A percentile compares a stretch with the other conserved stretches of the same genome.
Evolutionary conservation across 2,329 filamentous ascomycete species (phyloP).

Genomic region (Mariannaea elegans): DNA sequence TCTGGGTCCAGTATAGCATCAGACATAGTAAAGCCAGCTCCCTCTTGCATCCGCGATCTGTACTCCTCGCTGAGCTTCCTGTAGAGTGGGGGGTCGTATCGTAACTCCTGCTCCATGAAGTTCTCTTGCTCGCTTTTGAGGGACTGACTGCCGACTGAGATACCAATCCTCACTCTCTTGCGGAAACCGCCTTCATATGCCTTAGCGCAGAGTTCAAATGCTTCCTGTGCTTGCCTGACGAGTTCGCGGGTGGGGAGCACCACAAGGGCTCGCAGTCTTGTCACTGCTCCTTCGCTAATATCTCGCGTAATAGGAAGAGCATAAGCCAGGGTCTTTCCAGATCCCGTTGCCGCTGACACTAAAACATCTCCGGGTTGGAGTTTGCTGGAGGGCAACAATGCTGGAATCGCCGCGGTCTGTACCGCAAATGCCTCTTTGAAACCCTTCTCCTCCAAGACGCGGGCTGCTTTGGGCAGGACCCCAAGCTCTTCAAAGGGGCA

Average conservation of each 20-base stretch:
- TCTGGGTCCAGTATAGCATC: constrained; percentile 34
- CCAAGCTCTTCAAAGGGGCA: constrained; percentile 71
- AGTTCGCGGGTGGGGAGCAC: constrained; percentile 92
- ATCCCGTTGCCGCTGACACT: constrained; percentile 92
- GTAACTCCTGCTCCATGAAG: constrained; percentile 56
- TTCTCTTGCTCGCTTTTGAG: constrained; percentile 70
- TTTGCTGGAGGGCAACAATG: constrained; percentile 74
- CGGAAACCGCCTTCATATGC: constrained; percentile 64
- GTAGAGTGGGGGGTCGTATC: constrained; percentile 71
- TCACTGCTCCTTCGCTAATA: constrained; percentile 70
- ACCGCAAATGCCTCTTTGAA: constrained; percentile 54
- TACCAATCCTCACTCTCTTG: constrained; percentile 80
- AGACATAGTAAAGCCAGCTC: constrained; percentile 13
- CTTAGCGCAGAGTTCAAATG: constrained; percentile 77
- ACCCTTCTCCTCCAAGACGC: constrained; percentile 70
- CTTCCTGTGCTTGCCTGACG: constrained; percentile 84
- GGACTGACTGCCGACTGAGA: constrained; percentile 82
- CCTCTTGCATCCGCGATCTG: constrained; percentile 12
- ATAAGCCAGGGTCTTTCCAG: constrained; percentile 94
- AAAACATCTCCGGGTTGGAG: constrained; percentile 79
- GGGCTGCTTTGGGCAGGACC: constrained; percentile 67
- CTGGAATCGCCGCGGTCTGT: constrained; percentile 69
- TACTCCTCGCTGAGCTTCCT: constrained; percentile 39
- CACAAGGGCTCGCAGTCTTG: constrained; percentile 79
- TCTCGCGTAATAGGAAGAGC: constrained; percentile 84